phyloP scores from a whole-genome alignment of 2,329 filamentous ascomycete genomes.

The Aspergillus fructus region DNA sequence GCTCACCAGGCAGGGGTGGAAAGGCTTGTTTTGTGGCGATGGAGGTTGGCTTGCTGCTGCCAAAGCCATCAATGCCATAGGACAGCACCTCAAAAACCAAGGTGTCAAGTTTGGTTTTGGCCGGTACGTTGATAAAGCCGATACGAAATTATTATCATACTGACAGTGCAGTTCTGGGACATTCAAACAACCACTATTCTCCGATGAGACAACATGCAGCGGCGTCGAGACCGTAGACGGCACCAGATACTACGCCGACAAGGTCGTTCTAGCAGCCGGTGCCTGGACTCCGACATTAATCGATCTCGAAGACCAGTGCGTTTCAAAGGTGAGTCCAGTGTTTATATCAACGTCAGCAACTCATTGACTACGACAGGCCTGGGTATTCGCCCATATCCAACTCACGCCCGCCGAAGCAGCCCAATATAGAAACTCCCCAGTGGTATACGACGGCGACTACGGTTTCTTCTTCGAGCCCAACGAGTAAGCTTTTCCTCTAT shows the following conservation, averaged over 20 bases:
- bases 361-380: constrained; percentile 40
- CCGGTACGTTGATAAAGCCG: neutral
- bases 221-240: constrained; percentile 3
- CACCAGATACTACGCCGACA: constrained; percentile 1
- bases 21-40: constrained; percentile 6
- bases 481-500: constrained; percentile 24
- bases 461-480: constrained; percentile 53
- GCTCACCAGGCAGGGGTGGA: constrained; percentile 3
- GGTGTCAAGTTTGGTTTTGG: constrained; percentile 5
- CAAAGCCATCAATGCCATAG: constrained; percentile 6
- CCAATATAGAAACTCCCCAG: constrained; percentile 44
- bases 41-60: constrained; percentile 8
- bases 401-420: constrained; percentile 42
- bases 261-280: constrained; percentile 2
- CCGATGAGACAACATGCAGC: neutral
- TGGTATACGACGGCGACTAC: constrained; percentile 48
- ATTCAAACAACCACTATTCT: neutral
- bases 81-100: neutral
- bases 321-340: constrained; percentile 29
- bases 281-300: constrained; percentile 19
- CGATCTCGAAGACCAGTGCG: constrained; percentile 46
- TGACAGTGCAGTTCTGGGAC: neutral
- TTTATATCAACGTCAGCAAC: constrained; percentile 45
- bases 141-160: neutral
- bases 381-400: constrained; percentile 49